Conservation (phyloP, 2,329 filamentous ascomycete species). For the Pseudomassariella vexata region DNA sequence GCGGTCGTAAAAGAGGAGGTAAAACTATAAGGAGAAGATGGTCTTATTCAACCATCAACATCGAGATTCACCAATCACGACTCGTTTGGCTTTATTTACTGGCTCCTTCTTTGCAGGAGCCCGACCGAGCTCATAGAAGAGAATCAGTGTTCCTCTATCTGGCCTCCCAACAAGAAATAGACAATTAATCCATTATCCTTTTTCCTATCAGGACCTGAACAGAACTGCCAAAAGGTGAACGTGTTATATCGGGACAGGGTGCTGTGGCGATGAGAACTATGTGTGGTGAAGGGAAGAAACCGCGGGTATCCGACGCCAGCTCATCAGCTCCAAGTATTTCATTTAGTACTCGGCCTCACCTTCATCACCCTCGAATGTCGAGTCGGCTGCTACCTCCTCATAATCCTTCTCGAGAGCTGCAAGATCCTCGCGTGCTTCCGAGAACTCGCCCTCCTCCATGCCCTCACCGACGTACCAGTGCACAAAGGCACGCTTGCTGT, state of each 20-base stretch:
- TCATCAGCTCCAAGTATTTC: slow-evolving; percentile 1
- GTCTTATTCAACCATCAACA: no score
- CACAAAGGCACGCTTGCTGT: slow-evolving; percentile 71
- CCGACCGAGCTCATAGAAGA: no score
- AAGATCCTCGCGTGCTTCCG: slow-evolving; percentile 79
- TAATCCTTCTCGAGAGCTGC: slow-evolving; percentile 84
- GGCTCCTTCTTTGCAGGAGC: no score
- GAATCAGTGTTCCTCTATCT: no score
- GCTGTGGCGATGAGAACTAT: no score
- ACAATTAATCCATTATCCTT: neutral
- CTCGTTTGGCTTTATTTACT: no score
- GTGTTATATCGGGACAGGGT: no score
- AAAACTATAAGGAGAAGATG: no score
- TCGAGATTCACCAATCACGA: no score
- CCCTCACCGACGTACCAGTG: slow-evolving; percentile 83
- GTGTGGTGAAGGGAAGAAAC: neutral
- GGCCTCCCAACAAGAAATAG: slow-evolving; percentile 3
- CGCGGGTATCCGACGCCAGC: slow-evolving; percentile 7
- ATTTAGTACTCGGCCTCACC: slow-evolving; percentile 76
- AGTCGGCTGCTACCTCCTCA: slow-evolving; percentile 76
- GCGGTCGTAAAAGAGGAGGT: no score
- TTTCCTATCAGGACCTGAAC: no score
- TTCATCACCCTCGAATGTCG: slow-evolving; percentile 57
- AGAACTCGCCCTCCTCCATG: slow-evolving; percentile 91
- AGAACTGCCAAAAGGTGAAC: no score